phyloP scores from a whole-genome alignment of 345 rosid genomes.

The Rhizophora apiculata region DNA sequence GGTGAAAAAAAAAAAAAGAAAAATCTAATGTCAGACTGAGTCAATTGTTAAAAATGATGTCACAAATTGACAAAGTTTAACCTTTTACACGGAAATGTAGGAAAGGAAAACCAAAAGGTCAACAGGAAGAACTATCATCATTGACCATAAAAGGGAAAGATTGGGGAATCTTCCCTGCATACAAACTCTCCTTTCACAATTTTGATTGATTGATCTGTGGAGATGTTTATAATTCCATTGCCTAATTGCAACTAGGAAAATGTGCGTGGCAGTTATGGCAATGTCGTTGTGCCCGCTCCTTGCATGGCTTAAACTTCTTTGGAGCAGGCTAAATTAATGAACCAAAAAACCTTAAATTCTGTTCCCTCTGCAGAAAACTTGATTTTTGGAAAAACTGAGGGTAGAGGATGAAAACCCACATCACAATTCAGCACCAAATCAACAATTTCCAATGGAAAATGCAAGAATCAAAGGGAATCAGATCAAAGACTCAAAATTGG shows the following conservation, averaged over 20 bases:
- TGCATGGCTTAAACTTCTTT: constrained; percentile 23
- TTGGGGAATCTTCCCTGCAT: constrained; percentile 37
- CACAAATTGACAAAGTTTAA: constrained; percentile 40
- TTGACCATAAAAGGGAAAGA: constrained; percentile 25
- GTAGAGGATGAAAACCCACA: constrained; percentile 11
- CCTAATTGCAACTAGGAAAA: constrained; percentile 19
- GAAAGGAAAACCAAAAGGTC: constrained; percentile 31
- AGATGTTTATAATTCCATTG: neutral
- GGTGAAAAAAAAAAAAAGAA: neutral
- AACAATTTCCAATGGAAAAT: neutral
- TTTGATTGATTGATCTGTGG: constrained; percentile 14
- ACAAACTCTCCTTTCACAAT: constrained; percentile 5
- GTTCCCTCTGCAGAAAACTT: neutral
- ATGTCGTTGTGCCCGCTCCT: neutral
- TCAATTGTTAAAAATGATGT: constrained; percentile 39
- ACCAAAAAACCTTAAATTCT: neutral
- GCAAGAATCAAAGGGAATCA: neutral
- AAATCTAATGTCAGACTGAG: constrained; percentile 19
- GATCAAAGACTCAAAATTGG: neutral
- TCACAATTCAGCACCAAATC: constrained; percentile 13
- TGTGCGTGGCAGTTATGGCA: neutral
- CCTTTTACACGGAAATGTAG: constrained; percentile 61
- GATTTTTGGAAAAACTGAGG: neutral
- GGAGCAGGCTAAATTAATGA: neutral
- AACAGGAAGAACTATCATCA: constrained; percentile 41